These are phyloP conservation scores for Crassisporium funariophilum DNA, from an alignment of 768 basidiomycete species.

Conservation along the genomic window DNA sequence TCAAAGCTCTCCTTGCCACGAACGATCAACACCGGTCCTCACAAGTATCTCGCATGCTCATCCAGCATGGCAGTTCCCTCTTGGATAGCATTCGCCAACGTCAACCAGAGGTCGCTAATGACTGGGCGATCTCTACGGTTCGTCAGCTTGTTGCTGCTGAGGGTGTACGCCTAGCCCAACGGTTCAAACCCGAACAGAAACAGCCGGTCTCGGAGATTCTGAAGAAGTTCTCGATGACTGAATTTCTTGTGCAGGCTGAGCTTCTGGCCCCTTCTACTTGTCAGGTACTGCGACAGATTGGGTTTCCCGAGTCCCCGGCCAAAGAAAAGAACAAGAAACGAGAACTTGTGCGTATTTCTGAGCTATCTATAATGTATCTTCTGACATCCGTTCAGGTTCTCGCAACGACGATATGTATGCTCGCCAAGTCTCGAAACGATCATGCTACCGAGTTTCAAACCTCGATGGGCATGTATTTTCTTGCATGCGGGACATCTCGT, in stretches of 20 bases:
- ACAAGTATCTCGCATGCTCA: background rate
- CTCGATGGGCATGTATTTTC: conserved; percentile 13
- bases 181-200: conserved; percentile 1
- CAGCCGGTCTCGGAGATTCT: background rate
- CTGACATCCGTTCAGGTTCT: background rate
- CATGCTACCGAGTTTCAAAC: background rate
- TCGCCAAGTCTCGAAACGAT: background rate
- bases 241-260: background rate
- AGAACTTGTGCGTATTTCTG: background rate
- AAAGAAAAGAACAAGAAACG: background rate
- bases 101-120: conserved; percentile 1
- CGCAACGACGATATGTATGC: background rate
- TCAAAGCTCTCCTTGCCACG: background rate
- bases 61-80: background rate
- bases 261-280: background rate
- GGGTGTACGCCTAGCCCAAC: background rate
- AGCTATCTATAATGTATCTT: background rate
- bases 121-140: background rate
- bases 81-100: background rate
- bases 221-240: background rate
- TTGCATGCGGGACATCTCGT: conserved; percentile 21
- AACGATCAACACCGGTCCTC: background rate
- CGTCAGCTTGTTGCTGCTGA: background rate
- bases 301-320: background rate
- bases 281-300: background rate